Base-by-base conservation (phyloP, 2,329 filamentous ascomycete genomes). In the Gremmenia infestans region DNA sequence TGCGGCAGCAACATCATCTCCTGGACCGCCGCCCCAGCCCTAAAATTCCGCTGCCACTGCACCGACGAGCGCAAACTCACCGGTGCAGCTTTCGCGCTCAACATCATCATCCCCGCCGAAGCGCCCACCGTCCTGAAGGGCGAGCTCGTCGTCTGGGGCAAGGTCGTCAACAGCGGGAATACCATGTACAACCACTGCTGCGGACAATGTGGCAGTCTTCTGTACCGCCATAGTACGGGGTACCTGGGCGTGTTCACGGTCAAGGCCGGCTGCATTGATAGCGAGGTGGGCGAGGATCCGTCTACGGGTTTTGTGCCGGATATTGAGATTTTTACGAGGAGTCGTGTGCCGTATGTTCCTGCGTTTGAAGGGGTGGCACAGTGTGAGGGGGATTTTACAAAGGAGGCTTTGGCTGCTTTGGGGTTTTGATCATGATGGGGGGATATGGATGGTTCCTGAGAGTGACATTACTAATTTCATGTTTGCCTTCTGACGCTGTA, bases 321-420 rank as follows among this genome's bases (percentile, higher is more conserved):
- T n/a, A 56, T 63, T n/a, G 63, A 65, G 51, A 63, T 62, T 11
- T 65, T 59, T 53, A 63, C 62, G 2, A 55, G 60, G 45, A 63
- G 51, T 47, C 53, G 62, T 14, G 55, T 60, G 4, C 42, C 50
- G 32, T 64, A 58, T 60, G 32, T 63, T 45, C 39, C 48, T 4
- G 48, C 59, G n/a, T 25, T 65, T 15, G 55, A 64, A 40, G 55
- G 59, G 12, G 60, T 58, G 17, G 58, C 52, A 50, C 63, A 64
- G 47, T 53, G 63, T 25, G 12, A 48, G 15, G 60, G 47, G 5
- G 59, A 58, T 17, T 63, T 65, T 37, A 57, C 51, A 32, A 39
- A n/a, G 36, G 36, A 39, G n/a, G 12, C 36, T 14, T n/a, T 39
- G 36, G 36, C n/a, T 39, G 36, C 36, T 39, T 39, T 39, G 12